phyloP scores from a whole-genome alignment of 345 rosid species.

The Anastatica hierochuntica region DNA sequence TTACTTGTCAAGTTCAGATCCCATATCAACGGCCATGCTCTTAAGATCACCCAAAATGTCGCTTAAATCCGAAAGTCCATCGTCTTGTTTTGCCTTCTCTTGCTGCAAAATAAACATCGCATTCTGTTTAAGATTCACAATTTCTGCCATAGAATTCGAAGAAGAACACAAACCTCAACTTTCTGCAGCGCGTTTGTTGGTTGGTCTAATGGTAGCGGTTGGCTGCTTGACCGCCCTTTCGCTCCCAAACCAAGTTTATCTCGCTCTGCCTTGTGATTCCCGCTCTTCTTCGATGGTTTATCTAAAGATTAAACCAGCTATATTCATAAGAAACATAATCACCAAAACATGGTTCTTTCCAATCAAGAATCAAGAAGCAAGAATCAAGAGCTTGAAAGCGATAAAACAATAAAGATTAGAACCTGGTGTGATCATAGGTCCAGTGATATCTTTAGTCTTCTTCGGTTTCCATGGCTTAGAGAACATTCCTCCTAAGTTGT shows the following conservation, averaged over 20 bases:
- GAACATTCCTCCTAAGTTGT: slow-evolving; percentile 89
- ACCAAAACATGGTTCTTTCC: too few species aligned
- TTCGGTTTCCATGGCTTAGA: slow-evolving; percentile 94
- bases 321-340: not conserved
- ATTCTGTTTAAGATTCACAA: not conserved
- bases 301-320: slow-evolving; percentile 22
- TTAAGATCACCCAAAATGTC: slow-evolving; percentile 77
- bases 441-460: slow-evolving; percentile 53
- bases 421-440: slow-evolving; percentile 72
- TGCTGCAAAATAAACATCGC: slow-evolving; percentile 29
- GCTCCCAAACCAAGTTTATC: slow-evolving; percentile 56
- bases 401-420: not conserved
- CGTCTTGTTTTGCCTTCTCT: slow-evolving; percentile 85
- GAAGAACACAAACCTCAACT: slow-evolving; percentile 54
- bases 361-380: too few species aligned
- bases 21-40: slow-evolving; percentile 93
- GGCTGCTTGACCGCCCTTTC: slow-evolving; percentile 35
- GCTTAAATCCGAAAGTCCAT: slow-evolving; percentile 69
- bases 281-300: slow-evolving; percentile 38
- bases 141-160: too few species aligned
- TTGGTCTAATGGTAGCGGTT: slow-evolving; percentile 37
- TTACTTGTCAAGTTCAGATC: slow-evolving; percentile 71
- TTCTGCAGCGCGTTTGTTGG: slow-evolving; percentile 55
- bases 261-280: slow-evolving; percentile 43
- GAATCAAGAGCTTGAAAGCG: not conserved